Conservation (phyloP, 768 basidiomycete species). For the Suillus spraguei region DNA sequence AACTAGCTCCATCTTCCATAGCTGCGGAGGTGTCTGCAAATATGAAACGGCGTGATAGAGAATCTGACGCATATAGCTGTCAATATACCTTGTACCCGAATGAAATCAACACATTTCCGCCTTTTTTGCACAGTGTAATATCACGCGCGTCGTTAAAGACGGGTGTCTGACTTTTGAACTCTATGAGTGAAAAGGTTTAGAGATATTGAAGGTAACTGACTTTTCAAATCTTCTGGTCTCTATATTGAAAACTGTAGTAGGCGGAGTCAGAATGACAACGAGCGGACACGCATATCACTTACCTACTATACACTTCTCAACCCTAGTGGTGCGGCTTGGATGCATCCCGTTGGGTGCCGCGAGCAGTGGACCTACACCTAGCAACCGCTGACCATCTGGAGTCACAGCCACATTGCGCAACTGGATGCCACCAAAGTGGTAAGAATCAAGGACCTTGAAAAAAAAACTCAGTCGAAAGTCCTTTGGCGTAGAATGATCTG, state of each 20-base stretch:
- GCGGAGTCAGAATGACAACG: conserved; percentile 9
- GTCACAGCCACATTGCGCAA: conserved; percentile 55
- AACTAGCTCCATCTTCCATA: conserved; percentile 72
- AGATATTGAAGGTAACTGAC: conserved; percentile 29
- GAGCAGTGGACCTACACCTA: conserved; percentile 53
- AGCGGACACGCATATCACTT: conserved; percentile 15
- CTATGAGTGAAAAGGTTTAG: conserved; percentile 17
- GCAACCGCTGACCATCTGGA: conserved; percentile 45
- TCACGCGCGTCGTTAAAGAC: conserved; percentile 58
- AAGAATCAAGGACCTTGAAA: conserved; percentile 39
- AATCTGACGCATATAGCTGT: background rate
- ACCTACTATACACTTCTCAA: conserved; percentile 59
- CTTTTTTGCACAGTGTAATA: conserved; percentile 47
- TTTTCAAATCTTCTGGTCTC: conserved; percentile 45
- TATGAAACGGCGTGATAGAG: conserved; percentile 1
- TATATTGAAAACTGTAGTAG: conserved; percentile 50
- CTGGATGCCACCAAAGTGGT: conserved; percentile 46
- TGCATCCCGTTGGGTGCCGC: conserved; percentile 43
- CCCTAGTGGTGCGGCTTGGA: conserved; percentile 48
- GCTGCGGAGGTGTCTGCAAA: conserved; percentile 68
- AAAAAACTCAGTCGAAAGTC: background rate
- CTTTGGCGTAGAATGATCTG: background rate
- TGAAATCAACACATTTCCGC: conserved; percentile 48
- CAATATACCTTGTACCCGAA: conserved; percentile 42
- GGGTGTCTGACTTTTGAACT: conserved; percentile 47